Conservation (phyloP, 805 yeast species). For the Kluyveromyces starmeri region DNA sequence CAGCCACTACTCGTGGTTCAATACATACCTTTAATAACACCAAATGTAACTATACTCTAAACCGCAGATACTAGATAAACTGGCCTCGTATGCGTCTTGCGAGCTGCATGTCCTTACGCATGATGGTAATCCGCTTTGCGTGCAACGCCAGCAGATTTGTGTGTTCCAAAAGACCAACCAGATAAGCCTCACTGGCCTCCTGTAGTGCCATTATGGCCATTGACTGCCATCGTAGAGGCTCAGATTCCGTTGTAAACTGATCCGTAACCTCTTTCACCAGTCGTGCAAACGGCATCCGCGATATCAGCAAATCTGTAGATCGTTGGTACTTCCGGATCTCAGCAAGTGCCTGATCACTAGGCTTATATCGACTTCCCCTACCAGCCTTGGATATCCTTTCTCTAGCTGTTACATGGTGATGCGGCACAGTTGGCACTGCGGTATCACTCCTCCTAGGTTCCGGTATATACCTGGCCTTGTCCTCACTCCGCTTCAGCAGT, state of each 20-base stretch:
- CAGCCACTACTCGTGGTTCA: background rate
- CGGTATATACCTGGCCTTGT: slow-evolving; percentile 7
- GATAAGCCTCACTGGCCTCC: slow-evolving; percentile 73
- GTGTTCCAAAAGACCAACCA: slow-evolving; percentile 66
- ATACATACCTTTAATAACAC: background rate
- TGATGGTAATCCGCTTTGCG: slow-evolving; percentile 75
- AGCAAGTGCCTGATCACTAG: slow-evolving; percentile 57
- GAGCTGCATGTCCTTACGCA: slow-evolving; percentile 74
- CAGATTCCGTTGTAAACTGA: slow-evolving; percentile 36
- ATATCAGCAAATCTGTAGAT: slow-evolving; percentile 54
- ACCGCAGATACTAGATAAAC: no score
- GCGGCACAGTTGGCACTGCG: slow-evolving; percentile 2
- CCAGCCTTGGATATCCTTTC: slow-evolving; percentile 29
- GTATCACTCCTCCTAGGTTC: slow-evolving; percentile 1
- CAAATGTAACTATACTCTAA: no score
- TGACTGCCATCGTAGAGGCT: slow-evolving; percentile 68
- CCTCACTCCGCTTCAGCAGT: slow-evolving; percentile 11
- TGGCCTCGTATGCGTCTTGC: slow-evolving; percentile 70
- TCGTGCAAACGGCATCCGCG: slow-evolving; percentile 72
- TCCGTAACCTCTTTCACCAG: slow-evolving; percentile 67
- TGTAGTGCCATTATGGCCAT: slow-evolving; percentile 70
- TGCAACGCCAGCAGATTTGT: slow-evolving; percentile 71
- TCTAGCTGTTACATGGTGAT: slow-evolving; percentile 5
- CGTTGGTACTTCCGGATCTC: slow-evolving; percentile 64
- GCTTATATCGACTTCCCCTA: slow-evolving; percentile 41